A percentile compares a stretch with the other conserved stretches of the same genome.
Evolutionary conservation across 345 rosid genomes (phyloP).

Genomic region (Triadica sebifera): DNA sequence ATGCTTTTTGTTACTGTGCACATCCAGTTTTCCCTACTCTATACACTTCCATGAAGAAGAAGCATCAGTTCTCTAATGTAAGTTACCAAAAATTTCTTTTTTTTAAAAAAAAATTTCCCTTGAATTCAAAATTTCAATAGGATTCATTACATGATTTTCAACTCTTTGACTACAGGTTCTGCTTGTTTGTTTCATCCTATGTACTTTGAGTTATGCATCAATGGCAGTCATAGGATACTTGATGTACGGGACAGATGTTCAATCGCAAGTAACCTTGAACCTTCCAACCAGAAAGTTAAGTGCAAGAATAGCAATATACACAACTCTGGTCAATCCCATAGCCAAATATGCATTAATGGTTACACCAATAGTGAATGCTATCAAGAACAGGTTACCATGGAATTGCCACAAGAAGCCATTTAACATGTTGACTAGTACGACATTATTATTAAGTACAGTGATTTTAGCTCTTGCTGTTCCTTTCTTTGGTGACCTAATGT

Average conservation of each 20-base stretch:
- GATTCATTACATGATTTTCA: not conserved
- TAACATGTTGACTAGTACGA: conserved; percentile 9
- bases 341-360: conserved; percentile 33
- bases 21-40: conserved; percentile 90
- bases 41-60: conserved; percentile 75
- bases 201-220: conserved; percentile 24
- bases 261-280: conserved; percentile 30
- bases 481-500: conserved; percentile 24
- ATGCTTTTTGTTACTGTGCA: conserved; percentile 86
- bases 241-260: conserved; percentile 25
- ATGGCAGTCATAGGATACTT: conserved; percentile 29
- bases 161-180: conserved; percentile 20
- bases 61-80: conserved; percentile 74
- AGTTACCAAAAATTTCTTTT: conserved; percentile 21
- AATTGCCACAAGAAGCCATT: conserved; percentile 11
- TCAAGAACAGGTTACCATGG: conserved; percentile 17
- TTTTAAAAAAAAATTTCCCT: not conserved
- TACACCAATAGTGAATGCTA: conserved; percentile 18
- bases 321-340: conserved; percentile 23
- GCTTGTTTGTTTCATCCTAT: conserved; percentile 21
- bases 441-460: conserved; percentile 15
- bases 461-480: conserved; percentile 24
- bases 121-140: not conserved
- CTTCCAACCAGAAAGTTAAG: conserved; percentile 21
- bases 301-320: conserved; percentile 26